These are phyloP conservation scores for Diutina siamensis DNA, from an alignment of 1,139 yeast species.

Conservation along the genomic window DNA sequence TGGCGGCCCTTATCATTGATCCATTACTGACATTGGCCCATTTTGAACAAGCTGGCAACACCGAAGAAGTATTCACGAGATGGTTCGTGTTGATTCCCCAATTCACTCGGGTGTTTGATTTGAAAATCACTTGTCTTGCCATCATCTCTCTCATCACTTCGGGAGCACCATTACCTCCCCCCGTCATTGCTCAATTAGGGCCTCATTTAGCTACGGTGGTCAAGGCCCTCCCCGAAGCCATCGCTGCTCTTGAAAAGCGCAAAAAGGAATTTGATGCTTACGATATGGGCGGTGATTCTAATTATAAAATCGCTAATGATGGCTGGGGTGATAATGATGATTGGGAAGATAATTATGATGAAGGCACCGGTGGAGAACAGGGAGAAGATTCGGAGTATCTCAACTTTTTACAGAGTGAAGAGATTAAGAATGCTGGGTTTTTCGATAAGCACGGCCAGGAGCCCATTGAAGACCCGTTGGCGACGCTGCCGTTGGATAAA, in stretches of 20 bases:
- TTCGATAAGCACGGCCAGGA: constrained; percentile 36
- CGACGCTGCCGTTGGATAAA: constrained; percentile 65
- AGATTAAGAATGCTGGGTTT: constrained; percentile 25
- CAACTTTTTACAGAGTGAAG: constrained; percentile 32
- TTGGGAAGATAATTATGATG: constrained; percentile 14
- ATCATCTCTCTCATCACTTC: constrained; percentile 33
- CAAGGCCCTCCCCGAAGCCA: constrained; percentile 58
- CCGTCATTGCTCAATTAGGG: constrained; percentile 15
- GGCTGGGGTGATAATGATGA: constrained; percentile 10
- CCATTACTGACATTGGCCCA: constrained; percentile 40
- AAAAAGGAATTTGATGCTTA: constrained; percentile 39
- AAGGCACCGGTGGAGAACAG: constrained; percentile 29
- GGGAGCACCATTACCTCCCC: constrained; percentile 14
- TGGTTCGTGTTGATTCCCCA: constrained; percentile 58
- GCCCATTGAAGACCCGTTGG: constrained; percentile 70
- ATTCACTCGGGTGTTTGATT: constrained; percentile 68
- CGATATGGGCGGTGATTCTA: constrained; percentile 11
- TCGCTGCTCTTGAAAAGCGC: constrained; percentile 50
- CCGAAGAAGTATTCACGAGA: constrained; percentile 42
- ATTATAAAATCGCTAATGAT: constrained; percentile 8
- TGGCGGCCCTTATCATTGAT: constrained; percentile 56
- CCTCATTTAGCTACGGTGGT: constrained; percentile 37
- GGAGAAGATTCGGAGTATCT: constrained; percentile 19
- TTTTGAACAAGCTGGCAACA: constrained; percentile 36
- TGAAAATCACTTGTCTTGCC: constrained; percentile 65